Evolutionary conservation across 179 eudicot species (phyloP).

Genomic region (Silene noctiflora): DNA sequence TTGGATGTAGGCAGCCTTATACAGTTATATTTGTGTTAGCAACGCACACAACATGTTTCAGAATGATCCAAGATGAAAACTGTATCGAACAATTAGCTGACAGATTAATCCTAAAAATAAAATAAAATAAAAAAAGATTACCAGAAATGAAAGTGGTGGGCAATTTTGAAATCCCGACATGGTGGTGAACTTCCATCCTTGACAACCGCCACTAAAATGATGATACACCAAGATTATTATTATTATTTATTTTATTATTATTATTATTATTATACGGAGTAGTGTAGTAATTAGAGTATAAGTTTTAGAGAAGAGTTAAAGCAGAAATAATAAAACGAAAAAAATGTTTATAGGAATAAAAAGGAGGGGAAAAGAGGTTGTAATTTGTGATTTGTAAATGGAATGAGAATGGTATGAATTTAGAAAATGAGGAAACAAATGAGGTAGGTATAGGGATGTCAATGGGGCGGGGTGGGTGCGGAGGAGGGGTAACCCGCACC

Average conservation of each 20-base stretch:
- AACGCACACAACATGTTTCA: too few species aligned
- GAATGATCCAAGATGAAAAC: too few species aligned
- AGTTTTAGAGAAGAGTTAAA: neutral
- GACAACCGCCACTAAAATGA: neutral
- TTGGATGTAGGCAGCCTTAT: too few species aligned
- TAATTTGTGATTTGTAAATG: too few species aligned
- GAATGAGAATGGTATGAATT: too few species aligned
- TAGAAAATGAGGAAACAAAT: too few species aligned
- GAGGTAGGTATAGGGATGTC: too few species aligned
- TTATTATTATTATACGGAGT: too few species aligned
- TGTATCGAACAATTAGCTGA: neutral
- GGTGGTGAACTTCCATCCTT: conserved; percentile 3
- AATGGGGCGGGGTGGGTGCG: too few species aligned
- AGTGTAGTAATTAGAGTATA: neutral
- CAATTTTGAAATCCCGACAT: neutral
- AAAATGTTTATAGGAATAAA: neutral
- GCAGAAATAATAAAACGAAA: neutral
- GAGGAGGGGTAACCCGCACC: too few species aligned
- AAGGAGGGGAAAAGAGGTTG: neutral
- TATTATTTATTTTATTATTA: too few species aligned
- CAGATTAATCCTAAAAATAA: neutral
- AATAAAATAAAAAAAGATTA: neutral
- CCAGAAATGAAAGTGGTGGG: neutral
- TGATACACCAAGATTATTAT: neutral
- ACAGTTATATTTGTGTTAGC: too few species aligned